These are phyloP conservation scores for Tremella mesenterica DNA, from an alignment of 768 basidiomycete genomes.

Conservation along the genomic window DNA sequence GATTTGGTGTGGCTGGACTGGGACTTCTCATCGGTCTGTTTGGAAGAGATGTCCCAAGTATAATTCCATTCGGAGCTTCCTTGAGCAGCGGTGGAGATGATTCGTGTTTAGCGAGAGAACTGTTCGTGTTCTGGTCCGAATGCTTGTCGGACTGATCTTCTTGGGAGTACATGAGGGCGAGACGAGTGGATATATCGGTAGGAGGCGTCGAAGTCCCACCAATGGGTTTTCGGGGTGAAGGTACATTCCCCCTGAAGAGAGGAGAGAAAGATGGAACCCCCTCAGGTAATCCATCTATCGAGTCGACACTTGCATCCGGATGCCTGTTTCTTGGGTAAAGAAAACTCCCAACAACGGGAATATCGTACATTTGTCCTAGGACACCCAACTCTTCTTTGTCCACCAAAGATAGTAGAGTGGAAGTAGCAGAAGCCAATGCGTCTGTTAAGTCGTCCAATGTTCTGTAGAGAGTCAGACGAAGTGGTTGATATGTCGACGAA, in stretches of 20 bases:
- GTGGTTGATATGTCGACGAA: constrained; percentile 5
- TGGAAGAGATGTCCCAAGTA: too few species aligned
- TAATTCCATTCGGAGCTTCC: too few species aligned
- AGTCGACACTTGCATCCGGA: constrained; percentile 1
- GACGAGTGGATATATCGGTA: too few species aligned
- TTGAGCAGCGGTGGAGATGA: too few species aligned
- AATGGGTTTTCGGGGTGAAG: constrained; percentile 1
- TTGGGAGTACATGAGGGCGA: not conserved
- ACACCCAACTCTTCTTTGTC: constrained; percentile 25
- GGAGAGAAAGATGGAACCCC: not conserved
- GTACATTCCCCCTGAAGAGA: constrained; percentile 3
- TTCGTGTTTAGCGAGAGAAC: too few species aligned
- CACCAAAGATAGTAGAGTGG: constrained; percentile 15
- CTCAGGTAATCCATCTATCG: not conserved
- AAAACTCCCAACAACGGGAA: constrained; percentile 19
- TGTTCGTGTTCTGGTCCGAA: too few species aligned
- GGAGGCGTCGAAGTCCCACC: too few species aligned
- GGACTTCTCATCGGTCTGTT: not conserved
- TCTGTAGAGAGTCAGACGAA: constrained; percentile 25
- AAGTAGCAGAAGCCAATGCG: constrained; percentile 26
- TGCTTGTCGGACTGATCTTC: too few species aligned
- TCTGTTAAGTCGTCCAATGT: constrained; percentile 23
- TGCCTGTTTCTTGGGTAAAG: constrained; percentile 8
- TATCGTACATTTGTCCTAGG: constrained; percentile 37
- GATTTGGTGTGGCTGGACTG: not conserved